Base-by-base conservation (phyloP, 306 rosid genomes). In the Lupinus albus region DNA sequence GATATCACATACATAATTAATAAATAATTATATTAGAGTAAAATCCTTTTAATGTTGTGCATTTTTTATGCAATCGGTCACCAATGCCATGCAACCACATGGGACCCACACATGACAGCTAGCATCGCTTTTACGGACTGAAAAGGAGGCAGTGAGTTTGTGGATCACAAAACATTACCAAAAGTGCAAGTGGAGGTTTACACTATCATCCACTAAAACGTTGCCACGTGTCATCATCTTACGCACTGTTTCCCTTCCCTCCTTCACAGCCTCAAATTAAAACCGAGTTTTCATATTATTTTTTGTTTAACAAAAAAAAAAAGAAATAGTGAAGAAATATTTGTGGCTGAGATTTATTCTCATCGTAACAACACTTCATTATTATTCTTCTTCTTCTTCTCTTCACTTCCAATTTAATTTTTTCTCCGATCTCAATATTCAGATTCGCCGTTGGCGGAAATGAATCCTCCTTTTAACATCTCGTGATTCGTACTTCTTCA, bases 331-430 rank as follows among this genome's bases (percentile, higher is more conserved):
- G 32, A 36, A 55, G 71, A 84, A 91, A 85, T 77, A 62, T 17
- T 90, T 64, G 95, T 91, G 97, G 97, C 90, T 87, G 88, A 87
- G 88, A 86, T 80, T 84, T 68, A 78, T 83, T 75, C 68, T 69
- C 70, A 75, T 46, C 0, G 28, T 21, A 25, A 25, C 30, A 25
- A 25, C 30, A 25, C 4, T 25, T 25, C 30, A 25, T 25, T 2
- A 1, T 25, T 25, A 2, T 25, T 25, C 5, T 30, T 25, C 52
- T 60, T 3, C 72, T 30, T 12, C 66, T 4, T 2, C 38, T 16
- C 32, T 14, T 12, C 6, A 33, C 18, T 71, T 28, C 15, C 54
- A 14, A 32, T 6, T 48, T 13, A 0, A 21, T n/a, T 47, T 33
- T n/a, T 35, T 15, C 32, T 47, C 52, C 64, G 71, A 74, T 79